Percentiles rank a stretch among this genome's conserved stretches.
phyloP scores from a whole-genome alignment of 768 basidiomycete genomes.

The Auricularia sp. region DNA sequence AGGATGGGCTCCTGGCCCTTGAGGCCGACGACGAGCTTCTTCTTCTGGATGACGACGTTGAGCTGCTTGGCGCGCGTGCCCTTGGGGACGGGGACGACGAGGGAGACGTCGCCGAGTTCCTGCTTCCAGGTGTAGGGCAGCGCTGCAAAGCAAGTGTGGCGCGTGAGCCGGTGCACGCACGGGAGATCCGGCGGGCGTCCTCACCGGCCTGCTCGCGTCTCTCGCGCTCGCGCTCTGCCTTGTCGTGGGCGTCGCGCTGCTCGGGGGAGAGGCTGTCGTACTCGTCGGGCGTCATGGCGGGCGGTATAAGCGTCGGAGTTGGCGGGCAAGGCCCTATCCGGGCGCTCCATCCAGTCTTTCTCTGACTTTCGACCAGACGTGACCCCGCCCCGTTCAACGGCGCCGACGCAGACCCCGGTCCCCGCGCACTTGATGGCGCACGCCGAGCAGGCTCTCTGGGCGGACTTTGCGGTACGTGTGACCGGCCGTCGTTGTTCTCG shows the following conservation, averaged over 20 bases:
- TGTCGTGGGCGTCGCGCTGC: constrained; percentile 66
- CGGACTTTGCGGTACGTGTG: constrained; percentile 59
- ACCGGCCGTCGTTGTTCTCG: background rate
- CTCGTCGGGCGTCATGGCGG: constrained; percentile 31
- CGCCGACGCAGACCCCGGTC: too few species aligned
- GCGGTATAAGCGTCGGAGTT: background rate
- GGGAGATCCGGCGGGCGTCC: constrained; percentile 1
- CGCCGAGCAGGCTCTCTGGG: constrained; percentile 40
- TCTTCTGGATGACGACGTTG: constrained; percentile 63
- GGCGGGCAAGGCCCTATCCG: background rate
- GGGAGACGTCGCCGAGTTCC: constrained; percentile 75
- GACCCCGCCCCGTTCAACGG: too few species aligned
- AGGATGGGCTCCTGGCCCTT: constrained; percentile 82
- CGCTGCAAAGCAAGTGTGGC: constrained; percentile 31
- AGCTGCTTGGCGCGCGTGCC: constrained; percentile 80
- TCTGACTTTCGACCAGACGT: too few species aligned
- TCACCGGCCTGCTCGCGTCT: constrained; percentile 74
- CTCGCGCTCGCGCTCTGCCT: constrained; percentile 58
- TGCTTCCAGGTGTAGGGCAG: constrained; percentile 91
- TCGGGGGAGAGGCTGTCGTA: constrained; percentile 70
- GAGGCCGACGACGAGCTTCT: constrained; percentile 69
- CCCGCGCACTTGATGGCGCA: constrained; percentile 41
- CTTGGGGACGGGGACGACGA: constrained; percentile 73
- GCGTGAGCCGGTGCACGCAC: background rate
- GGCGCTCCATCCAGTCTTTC: background rate